Conservation (phyloP, 345 rosid genomes). For the Citrus mangshanensis region DNA sequence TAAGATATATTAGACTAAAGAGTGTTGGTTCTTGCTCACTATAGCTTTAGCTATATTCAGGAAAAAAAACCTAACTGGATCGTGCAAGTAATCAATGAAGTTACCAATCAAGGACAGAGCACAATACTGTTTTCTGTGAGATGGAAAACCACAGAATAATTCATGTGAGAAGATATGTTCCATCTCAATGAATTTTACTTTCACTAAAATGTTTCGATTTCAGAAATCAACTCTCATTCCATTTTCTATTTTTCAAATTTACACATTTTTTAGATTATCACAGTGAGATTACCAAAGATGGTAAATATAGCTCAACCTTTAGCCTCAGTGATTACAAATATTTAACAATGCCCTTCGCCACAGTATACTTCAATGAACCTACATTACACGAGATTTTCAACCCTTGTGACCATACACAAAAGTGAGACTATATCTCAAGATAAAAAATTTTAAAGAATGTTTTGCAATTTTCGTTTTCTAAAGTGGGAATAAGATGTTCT, state of each 20-base stretch:
- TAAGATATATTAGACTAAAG: constrained; percentile 13
- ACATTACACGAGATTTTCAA: neutral
- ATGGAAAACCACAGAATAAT: neutral
- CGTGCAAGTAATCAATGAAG: neutral
- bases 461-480: neutral
- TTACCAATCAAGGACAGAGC: neutral
- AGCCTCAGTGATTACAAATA: too few species aligned
- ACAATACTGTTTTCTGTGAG: neutral
- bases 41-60: neutral
- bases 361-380: too few species aligned
- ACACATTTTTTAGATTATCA: too few species aligned
- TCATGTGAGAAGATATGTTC: neutral
- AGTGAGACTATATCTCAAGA: neutral
- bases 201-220: neutral
- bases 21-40: neutral
- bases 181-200: neutral
- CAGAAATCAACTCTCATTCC: neutral
- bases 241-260: neutral
- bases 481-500: neutral
- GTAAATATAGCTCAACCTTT: too few species aligned
- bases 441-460: neutral
- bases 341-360: too few species aligned
- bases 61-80: neutral
- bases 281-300: too few species aligned
- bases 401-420: neutral